phyloP scores from a whole-genome alignment of 2,329 filamentous ascomycete genomes.

The Phialophora expanda region DNA sequence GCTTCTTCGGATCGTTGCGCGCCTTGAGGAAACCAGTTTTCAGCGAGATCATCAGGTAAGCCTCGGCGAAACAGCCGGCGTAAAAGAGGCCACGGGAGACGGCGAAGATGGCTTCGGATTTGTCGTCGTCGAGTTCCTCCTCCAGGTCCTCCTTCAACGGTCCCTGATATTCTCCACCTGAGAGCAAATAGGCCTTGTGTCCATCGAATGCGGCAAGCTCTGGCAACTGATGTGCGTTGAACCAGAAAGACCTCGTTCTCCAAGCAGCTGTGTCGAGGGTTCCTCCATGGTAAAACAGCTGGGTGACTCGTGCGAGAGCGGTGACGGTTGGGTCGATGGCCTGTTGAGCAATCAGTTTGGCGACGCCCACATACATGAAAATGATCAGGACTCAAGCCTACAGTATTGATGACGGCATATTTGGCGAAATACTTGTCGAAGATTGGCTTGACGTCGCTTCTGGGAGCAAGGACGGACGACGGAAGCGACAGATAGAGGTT shows the following conservation, averaged over 20 bases:
- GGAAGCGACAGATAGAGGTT: too few species aligned
- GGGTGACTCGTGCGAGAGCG: background rate
- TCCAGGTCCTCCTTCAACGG: background rate
- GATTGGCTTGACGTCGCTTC: too few species aligned
- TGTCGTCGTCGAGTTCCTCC: background rate
- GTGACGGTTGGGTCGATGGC: background rate
- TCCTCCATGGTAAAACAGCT: background rate
- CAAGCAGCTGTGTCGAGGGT: background rate
- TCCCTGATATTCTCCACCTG: background rate
- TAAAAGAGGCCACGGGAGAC: background rate
- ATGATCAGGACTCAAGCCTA: background rate
- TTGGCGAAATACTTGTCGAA: background rate
- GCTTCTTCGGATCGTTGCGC: too few species aligned
- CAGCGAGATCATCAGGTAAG: background rate
- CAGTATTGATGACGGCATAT: background rate
- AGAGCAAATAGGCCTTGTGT: background rate
- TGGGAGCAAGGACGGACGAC: too few species aligned
- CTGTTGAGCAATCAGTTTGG: background rate
- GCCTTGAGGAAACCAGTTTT: background rate
- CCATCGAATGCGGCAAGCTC: constrained; percentile 1
- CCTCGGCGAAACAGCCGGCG: background rate
- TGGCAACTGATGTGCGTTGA: background rate
- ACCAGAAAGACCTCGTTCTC: background rate
- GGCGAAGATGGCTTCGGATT: background rate
- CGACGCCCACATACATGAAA: background rate